Percentiles rank a stretch among this genome's conserved stretches.
Conservation (phyloP, 1,139 yeast species). For the Debaryomyces udenii region DNA sequence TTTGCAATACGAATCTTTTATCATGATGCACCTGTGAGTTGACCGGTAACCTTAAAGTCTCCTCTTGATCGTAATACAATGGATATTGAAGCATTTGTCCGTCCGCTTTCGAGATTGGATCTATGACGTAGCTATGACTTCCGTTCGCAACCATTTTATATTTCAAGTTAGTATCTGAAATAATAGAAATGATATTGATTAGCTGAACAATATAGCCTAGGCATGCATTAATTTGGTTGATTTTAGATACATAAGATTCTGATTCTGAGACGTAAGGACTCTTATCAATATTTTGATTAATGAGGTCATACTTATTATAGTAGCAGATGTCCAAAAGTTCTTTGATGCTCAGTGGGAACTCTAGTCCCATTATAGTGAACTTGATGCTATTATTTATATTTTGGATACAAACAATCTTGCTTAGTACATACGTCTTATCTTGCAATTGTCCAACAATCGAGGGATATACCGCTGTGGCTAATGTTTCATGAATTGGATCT, state of each 20-base stretch:
- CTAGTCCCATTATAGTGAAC: slow-evolving; percentile 39
- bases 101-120: slow-evolving; percentile 20
- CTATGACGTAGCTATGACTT: slow-evolving; percentile 28
- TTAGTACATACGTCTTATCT: slow-evolving; percentile 21
- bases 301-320: slow-evolving; percentile 20
- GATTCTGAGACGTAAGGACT: slow-evolving; percentile 3
- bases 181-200: slow-evolving; percentile 25
- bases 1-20: slow-evolving; percentile 18
- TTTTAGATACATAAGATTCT: slow-evolving; percentile 17
- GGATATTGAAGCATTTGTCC: slow-evolving; percentile 21
- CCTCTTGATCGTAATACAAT: slow-evolving; percentile 30
- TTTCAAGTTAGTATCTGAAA: slow-evolving; percentile 31
- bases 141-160: slow-evolving; percentile 32
- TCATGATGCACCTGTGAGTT: slow-evolving; percentile 13
- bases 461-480: slow-evolving; percentile 25
- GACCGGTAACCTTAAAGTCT: slow-evolving; percentile 24
- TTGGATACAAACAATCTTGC: slow-evolving; percentile 32
- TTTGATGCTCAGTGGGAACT: slow-evolving; percentile 38
- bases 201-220: slow-evolving; percentile 35
- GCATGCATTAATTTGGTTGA: slow-evolving; percentile 36
- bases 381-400: slow-evolving; percentile 25
- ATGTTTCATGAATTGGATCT: slow-evolving; percentile 30
- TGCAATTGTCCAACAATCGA: slow-evolving; percentile 24
- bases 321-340: slow-evolving; percentile 37
- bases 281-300: slow-evolving; percentile 13